These are phyloP conservation scores for Aspergillus eucalypticola DNA, from an alignment of 2,329 filamentous ascomycete species.

Conservation along the genomic window DNA sequence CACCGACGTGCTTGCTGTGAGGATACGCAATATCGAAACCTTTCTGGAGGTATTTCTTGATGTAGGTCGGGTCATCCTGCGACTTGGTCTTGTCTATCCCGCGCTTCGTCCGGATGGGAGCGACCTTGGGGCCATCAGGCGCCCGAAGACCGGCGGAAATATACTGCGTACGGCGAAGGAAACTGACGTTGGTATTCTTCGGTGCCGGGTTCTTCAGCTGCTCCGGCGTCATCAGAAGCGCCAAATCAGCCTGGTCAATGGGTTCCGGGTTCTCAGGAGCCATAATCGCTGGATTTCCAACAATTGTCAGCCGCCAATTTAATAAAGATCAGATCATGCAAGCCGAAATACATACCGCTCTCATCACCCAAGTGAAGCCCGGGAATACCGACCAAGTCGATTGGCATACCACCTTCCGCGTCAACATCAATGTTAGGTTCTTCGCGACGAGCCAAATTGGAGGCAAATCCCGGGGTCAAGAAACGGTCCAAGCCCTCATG, in stretches of 20 bases:
- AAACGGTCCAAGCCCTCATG: constrained; percentile 91
- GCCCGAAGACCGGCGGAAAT: constrained; percentile 55
- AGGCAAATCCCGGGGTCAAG: constrained; percentile 86
- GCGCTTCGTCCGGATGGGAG: constrained; percentile 30
- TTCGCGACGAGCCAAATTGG: constrained; percentile 84
- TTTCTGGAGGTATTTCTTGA: constrained; percentile 62
- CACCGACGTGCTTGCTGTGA: constrained; percentile 58
- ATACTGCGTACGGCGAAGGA: constrained; percentile 94
- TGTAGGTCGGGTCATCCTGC: constrained; percentile 60
- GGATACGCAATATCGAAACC: constrained; percentile 67
- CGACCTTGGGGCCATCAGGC: constrained; percentile 33
- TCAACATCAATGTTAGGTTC: constrained; percentile 95
- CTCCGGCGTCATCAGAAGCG: constrained; percentile 78
- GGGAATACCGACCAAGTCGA: constrained; percentile 92
- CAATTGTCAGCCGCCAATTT: constrained; percentile 24
- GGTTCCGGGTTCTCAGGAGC: constrained; percentile 69
- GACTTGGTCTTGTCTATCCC: constrained; percentile 36
- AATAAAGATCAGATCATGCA: constrained; percentile 3
- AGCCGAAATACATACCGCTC: constrained; percentile 63
- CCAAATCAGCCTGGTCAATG: constrained; percentile 79
- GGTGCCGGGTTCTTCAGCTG: constrained; percentile 81
- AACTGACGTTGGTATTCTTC: constrained; percentile 78
- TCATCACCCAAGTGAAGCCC: constrained; percentile 95
- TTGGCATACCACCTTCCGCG: constrained; percentile 95
- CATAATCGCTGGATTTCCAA: constrained; percentile 67